Percentiles rank a stretch among this genome's conserved stretches.
phyloP scores from a whole-genome alignment of 768 basidiomycete species.

The Coprinopsis sp. region DNA sequence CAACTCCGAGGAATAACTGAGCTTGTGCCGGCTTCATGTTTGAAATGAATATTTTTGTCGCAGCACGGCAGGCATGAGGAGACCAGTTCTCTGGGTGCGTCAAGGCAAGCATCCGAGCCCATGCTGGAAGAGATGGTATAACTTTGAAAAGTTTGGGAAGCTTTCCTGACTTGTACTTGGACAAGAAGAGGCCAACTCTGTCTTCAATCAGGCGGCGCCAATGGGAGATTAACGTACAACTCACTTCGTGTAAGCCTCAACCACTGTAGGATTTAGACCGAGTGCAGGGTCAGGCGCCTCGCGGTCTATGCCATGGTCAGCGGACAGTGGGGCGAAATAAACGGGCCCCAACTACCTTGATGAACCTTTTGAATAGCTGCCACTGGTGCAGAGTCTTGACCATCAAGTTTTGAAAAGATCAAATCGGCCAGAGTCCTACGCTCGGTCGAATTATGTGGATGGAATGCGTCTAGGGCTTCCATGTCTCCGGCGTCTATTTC shows the following conservation, averaged over 20 bases:
- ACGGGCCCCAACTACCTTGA: slow-evolving; percentile 38
- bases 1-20: slow-evolving; percentile 87
- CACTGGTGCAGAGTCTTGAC: slow-evolving; percentile 47
- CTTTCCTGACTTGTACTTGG: slow-evolving; percentile 87
- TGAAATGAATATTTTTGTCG: slow-evolving; percentile 93
- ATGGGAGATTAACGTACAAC: slow-evolving; percentile 20
- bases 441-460: slow-evolving; percentile 71
- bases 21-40: slow-evolving; percentile 96
- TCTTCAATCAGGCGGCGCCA: not conserved
- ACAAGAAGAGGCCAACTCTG: slow-evolving; percentile 83
- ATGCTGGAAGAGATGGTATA: slow-evolving; percentile 89
- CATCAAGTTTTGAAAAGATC: slow-evolving; percentile 92
- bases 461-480: slow-evolving; percentile 74
- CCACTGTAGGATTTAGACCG: slow-evolving; percentile 87
- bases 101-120: slow-evolving; percentile 93
- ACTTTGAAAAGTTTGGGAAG: slow-evolving; percentile 98
- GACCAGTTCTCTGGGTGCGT: slow-evolving; percentile 94
- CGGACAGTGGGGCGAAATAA: not conserved
- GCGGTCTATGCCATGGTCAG: slow-evolving; percentile 29
- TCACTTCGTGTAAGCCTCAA: slow-evolving; percentile 90
- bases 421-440: slow-evolving; percentile 90
- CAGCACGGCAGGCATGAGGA: slow-evolving; percentile 90
- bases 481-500: slow-evolving; percentile 91
- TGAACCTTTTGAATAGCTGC: slow-evolving; percentile 57
- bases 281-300: slow-evolving; percentile 74